phyloP scores from a whole-genome alignment of 306 rosid species.

The Inga leiocalycina region DNA sequence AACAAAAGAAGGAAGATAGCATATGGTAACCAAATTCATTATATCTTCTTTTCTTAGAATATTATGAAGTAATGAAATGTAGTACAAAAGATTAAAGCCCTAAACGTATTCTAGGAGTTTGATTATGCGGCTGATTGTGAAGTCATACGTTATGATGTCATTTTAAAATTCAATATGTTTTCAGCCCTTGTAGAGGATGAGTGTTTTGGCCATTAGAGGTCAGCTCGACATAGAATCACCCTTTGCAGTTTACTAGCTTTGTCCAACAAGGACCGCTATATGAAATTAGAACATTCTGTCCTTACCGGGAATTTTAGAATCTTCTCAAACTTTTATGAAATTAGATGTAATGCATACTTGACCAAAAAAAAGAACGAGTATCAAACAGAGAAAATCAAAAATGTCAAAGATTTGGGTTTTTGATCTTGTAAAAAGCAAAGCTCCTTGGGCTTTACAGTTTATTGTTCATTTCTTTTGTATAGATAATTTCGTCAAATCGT shows the following conservation, averaged over 20 bases:
- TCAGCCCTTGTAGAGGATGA: neutral
- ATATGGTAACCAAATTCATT: neutral
- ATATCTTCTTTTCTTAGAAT: neutral
- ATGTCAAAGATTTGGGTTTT: neutral
- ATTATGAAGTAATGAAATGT: conserved; percentile 8
- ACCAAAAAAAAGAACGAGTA: neutral
- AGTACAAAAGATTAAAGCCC: neutral
- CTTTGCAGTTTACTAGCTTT: neutral
- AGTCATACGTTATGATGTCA: neutral
- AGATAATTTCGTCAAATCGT: neutral
- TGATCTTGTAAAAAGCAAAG: neutral
- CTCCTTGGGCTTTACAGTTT: neutral
- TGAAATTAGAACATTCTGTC: neutral
- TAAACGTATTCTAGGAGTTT: neutral
- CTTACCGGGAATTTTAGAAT: neutral
- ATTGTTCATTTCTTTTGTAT: neutral
- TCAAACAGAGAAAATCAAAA: neutral
- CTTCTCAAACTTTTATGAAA: neutral
- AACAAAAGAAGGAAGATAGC: conserved; percentile 15
- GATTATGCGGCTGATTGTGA: neutral
- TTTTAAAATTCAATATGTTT: neutral
- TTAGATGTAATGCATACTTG: neutral
- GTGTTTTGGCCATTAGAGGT: neutral
- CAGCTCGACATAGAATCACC: neutral
- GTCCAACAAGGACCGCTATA: neutral